These are phyloP conservation scores for Coemansia sp. DNA, from an alignment of 192 early-diverging fungal species.

Conservation along the genomic window DNA sequence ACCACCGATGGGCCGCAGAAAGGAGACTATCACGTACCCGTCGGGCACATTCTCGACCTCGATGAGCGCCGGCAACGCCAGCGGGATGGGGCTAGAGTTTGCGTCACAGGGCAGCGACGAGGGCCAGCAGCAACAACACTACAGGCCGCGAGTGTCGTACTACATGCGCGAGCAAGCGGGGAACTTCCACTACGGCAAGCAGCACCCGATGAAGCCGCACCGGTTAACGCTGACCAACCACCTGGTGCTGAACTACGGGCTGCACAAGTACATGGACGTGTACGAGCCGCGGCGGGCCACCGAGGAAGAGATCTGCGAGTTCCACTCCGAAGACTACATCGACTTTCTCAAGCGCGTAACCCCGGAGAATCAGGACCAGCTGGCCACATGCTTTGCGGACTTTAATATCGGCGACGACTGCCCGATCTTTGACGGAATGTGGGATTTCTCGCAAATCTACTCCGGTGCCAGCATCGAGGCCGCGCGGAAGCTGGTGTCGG, in stretches of 20 bases:
- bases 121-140: constrained; percentile 56
- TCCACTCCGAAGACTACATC: constrained; percentile 95
- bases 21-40: constrained; percentile 45
- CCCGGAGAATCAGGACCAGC: constrained; percentile 64
- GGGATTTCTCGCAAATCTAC: constrained; percentile 90
- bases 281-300: constrained; percentile 84
- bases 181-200: constrained; percentile 76
- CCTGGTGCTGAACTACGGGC: constrained; percentile 86
- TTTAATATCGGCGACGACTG: constrained; percentile 98
- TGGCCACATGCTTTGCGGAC: constrained; percentile 58
- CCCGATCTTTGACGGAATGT: constrained; percentile 96
- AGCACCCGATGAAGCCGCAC: constrained; percentile 90
- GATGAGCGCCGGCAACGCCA: constrained; percentile 24
- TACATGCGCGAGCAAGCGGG: constrained; percentile 76
- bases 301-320: constrained; percentile 85
- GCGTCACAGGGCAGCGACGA: constrained; percentile 19
- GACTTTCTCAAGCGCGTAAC: constrained; percentile 89
- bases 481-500: constrained; percentile 75
- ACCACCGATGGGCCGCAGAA: constrained; percentile 37
- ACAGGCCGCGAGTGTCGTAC: constrained; percentile 66
- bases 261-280: constrained; percentile 88
- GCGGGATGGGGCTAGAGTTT: constrained; percentile 32
- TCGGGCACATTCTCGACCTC: constrained; percentile 40
- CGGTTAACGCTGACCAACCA: constrained; percentile 92
- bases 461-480: constrained; percentile 94